phyloP scores from a whole-genome alignment of 495 filamentous ascomycete species.

The Penicillium riverlandense region DNA sequence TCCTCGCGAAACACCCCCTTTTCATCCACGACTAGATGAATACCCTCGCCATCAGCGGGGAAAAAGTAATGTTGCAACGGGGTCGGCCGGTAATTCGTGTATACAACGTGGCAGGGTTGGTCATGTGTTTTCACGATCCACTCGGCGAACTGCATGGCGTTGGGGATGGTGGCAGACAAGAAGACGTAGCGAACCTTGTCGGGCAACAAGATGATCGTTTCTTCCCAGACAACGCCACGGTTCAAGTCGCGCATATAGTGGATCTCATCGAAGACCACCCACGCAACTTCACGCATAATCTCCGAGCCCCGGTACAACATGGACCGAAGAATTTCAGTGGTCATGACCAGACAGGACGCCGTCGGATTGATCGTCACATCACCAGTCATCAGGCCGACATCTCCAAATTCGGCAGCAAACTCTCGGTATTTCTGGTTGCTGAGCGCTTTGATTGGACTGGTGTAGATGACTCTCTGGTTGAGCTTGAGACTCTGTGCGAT shows the following conservation, averaged over 20 bases:
- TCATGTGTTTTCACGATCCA: slow-evolving; percentile 97
- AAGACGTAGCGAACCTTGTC: slow-evolving; percentile 99
- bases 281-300: slow-evolving; percentile 97
- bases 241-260: slow-evolving; percentile 83
- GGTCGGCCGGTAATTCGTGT: slow-evolving; percentile 95
- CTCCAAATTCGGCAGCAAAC: slow-evolving; percentile 89
- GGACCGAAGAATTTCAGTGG: slow-evolving; percentile 95
- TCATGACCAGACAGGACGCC: slow-evolving; percentile 97
- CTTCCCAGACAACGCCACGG: slow-evolving; percentile 97
- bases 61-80: slow-evolving; percentile 97
- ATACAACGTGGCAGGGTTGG: slow-evolving; percentile 96
- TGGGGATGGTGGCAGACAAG: slow-evolving; percentile 96
- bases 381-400: slow-evolving; percentile 97
- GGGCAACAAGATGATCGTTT: slow-evolving; percentile 93
- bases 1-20: slow-evolving; percentile 91
- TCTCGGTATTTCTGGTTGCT: slow-evolving; percentile 99
- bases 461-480: slow-evolving; percentile 98
- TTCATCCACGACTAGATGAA: slow-evolving; percentile 92
- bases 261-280: slow-evolving; percentile 98
- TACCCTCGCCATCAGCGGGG: slow-evolving; percentile 86
- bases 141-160: slow-evolving; percentile 98
- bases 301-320: slow-evolving; percentile 98
- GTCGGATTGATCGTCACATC: slow-evolving; percentile 99
- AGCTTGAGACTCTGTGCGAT: slow-evolving; percentile 95
- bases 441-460: slow-evolving; percentile 95